A percentile compares a stretch with the other conserved stretches of the same genome.
These are phyloP conservation scores for Aspergillus neotritici DNA, from an alignment of 2,329 filamentous ascomycete genomes.

Conservation along the genomic window DNA sequence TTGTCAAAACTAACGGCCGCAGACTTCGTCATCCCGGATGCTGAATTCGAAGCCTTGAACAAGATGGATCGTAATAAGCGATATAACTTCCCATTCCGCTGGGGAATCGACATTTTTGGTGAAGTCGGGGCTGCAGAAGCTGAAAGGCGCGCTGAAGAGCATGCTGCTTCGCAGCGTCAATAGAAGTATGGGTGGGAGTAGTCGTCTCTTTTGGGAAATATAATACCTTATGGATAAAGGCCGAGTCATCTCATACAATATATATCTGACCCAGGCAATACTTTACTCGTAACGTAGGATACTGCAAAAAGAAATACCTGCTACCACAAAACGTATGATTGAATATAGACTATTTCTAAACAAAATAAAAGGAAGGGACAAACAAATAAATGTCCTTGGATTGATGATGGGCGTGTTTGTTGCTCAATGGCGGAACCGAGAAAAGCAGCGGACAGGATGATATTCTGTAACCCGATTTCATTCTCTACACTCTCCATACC, in stretches of 20 bases:
- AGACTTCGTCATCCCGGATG: slow-evolving; percentile 32
- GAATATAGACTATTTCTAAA: too few species aligned
- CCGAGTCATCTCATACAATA: neutral
- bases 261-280: neutral
- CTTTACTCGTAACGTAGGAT: neutral
- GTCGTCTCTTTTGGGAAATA: neutral
- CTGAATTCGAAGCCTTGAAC: slow-evolving; percentile 30
- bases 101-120: slow-evolving; percentile 36
- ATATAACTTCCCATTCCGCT: slow-evolving; percentile 35
- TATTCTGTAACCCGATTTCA: too few species aligned
- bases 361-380: too few species aligned
- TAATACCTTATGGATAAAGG: too few species aligned
- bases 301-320: too few species aligned
- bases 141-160: slow-evolving; percentile 24
- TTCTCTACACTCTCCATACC: too few species aligned
- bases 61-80: slow-evolving; percentile 32
- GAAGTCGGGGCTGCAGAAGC: slow-evolving; percentile 32
- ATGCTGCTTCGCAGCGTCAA: slow-evolving; percentile 20
- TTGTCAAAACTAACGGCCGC: neutral
- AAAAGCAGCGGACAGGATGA: too few species aligned
- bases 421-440: too few species aligned
- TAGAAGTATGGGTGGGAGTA: neutral
- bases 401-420: too few species aligned
- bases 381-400: too few species aligned
- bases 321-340: neutral